Conservation (phyloP, 495 filamentous ascomycete genomes). For the Evansstolkia leycettana region DNA sequence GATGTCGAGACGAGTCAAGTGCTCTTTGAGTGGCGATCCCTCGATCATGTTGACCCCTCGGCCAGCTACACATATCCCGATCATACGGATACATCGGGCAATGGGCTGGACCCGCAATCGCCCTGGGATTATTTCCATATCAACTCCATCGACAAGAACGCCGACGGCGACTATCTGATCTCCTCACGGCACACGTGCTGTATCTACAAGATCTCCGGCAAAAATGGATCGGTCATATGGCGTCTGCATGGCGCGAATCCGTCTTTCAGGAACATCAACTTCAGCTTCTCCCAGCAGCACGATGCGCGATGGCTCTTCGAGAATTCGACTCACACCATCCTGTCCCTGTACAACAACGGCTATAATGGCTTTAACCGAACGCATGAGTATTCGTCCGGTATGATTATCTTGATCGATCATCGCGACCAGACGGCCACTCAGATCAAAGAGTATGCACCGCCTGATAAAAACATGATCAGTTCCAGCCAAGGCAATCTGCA, state of each 20-base stretch:
- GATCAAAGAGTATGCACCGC: conserved; percentile 29
- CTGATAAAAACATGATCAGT: conserved; percentile 31
- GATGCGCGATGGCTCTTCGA: conserved; percentile 45
- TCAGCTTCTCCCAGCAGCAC: conserved; percentile 51
- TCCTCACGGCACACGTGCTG: conserved; percentile 46
- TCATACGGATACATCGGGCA: conserved; percentile 35
- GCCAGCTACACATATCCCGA: conserved; percentile 30
- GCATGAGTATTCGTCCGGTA: conserved; percentile 38
- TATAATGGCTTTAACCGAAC: conserved; percentile 38
- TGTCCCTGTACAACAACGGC: conserved; percentile 48
- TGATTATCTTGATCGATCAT: conserved; percentile 45
- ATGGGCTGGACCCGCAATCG: conserved; percentile 26
- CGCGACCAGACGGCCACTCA: conserved; percentile 35
- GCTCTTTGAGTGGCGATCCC: conserved; percentile 40
- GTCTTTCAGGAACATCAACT: conserved; percentile 35
- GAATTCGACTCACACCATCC: conserved; percentile 33
- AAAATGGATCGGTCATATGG: conserved; percentile 46
- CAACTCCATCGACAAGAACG: conserved; percentile 49
- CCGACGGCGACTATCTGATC: conserved; percentile 44
- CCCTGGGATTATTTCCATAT: conserved; percentile 58
- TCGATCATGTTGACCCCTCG: conserved; percentile 38
- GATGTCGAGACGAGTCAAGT: conserved; percentile 37
- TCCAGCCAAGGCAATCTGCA: conserved; percentile 53
- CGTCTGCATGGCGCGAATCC: conserved; percentile 38
- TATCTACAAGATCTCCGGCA: conserved; percentile 48